Evolutionary conservation across 495 filamentous ascomycete genomes (phyloP).

Genomic region (Friedmanniomyces endolithicus): DNA sequence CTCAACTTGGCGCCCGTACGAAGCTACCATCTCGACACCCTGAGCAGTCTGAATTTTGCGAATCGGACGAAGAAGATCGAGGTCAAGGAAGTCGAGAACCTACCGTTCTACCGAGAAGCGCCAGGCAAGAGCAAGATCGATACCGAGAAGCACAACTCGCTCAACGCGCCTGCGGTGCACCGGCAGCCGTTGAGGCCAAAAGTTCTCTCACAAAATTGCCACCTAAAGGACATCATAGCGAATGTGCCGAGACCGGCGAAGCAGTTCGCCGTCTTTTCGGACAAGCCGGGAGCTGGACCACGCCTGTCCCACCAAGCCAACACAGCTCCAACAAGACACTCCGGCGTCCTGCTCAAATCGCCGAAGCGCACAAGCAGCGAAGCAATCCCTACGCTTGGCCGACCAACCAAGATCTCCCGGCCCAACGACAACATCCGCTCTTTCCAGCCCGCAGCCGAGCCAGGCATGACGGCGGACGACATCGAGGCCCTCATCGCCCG

Average conservation of each 20-base stretch:
- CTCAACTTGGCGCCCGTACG: conserved; percentile 77
- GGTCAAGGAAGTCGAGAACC: conserved; percentile 85
- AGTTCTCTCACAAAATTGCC: conserved; percentile 45
- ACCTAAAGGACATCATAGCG: conserved; percentile 41
- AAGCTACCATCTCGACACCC: conserved; percentile 85
- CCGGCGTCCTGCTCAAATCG: conserved; percentile 3
- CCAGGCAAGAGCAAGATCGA: conserved; percentile 24
- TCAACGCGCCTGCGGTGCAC: conserved; percentile 37
- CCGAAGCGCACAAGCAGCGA: conserved; percentile 19
- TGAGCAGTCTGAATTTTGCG: conserved; percentile 88
- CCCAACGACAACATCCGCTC: conserved; percentile 17
- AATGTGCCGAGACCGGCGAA: conserved; percentile 62
- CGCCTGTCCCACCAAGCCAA: conserved; percentile 22
- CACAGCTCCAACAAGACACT: conserved; percentile 19
- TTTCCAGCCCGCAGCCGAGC: conserved; percentile 25
- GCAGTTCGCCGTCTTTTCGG: conserved; percentile 70
- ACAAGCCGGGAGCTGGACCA: conserved; percentile 42
- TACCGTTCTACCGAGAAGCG: conserved; percentile 50
- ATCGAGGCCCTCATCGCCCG: conserved; percentile 75
- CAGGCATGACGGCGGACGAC: conserved; percentile 48
- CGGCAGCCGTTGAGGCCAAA: conserved; percentile 71
- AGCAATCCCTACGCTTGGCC: conserved; percentile 7
- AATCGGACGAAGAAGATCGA: conserved; percentile 96
- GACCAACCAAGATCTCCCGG: conserved; percentile 26
- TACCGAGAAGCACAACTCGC: conserved; percentile 28